These are phyloP conservation scores for Sphagnurus paluster DNA, from an alignment of 1,284 basidiomycete species.

Conservation along the genomic window DNA sequence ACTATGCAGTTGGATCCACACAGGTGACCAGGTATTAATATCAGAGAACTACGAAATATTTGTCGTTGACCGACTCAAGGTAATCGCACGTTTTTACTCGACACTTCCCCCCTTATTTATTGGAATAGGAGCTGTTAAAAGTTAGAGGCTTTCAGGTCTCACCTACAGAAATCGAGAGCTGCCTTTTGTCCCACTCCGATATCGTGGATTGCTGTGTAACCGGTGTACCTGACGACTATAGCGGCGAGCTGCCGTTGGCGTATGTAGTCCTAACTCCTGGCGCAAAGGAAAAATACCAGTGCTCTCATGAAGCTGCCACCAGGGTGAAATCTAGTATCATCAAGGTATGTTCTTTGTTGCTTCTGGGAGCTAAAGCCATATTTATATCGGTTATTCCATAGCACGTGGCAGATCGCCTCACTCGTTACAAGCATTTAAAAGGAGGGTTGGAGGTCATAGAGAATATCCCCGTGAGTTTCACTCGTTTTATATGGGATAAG, in stretches of 20 bases:
- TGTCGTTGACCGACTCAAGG: slow-evolving; percentile 66
- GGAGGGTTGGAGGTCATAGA: slow-evolving; percentile 32
- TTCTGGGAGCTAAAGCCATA: background rate
- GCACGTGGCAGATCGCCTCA: slow-evolving; percentile 50
- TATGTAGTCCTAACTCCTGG: slow-evolving; percentile 49
- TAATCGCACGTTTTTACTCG: slow-evolving; percentile 21
- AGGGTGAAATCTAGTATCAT: slow-evolving; percentile 33
- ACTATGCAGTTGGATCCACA: slow-evolving; percentile 55
- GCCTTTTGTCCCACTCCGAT: slow-evolving; percentile 63
- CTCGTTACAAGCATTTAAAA: slow-evolving; percentile 58
- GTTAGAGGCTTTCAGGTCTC: slow-evolving; percentile 61
- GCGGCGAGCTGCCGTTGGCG: slow-evolving; percentile 63
- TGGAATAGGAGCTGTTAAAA: slow-evolving; percentile 46
- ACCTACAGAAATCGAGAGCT: slow-evolving; percentile 65
- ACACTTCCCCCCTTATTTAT: background rate
- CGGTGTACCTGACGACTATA: slow-evolving; percentile 65
- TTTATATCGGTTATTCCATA: slow-evolving; percentile 17
- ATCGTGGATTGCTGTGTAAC: slow-evolving; percentile 72
- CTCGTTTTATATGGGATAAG: background rate
- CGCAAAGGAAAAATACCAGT: slow-evolving; percentile 35
- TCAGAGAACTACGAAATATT: slow-evolving; percentile 54
- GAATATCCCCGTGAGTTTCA: slow-evolving; percentile 27
- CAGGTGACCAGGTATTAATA: slow-evolving; percentile 61
- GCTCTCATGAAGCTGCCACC: slow-evolving; percentile 27
- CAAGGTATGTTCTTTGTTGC: slow-evolving; percentile 20